Evolutionary conservation across 1,284 basidiomycete species (phyloP), one percentile per base, ranked within the genome.

Genomic region (Coniferiporia sulphurascens): DNA sequence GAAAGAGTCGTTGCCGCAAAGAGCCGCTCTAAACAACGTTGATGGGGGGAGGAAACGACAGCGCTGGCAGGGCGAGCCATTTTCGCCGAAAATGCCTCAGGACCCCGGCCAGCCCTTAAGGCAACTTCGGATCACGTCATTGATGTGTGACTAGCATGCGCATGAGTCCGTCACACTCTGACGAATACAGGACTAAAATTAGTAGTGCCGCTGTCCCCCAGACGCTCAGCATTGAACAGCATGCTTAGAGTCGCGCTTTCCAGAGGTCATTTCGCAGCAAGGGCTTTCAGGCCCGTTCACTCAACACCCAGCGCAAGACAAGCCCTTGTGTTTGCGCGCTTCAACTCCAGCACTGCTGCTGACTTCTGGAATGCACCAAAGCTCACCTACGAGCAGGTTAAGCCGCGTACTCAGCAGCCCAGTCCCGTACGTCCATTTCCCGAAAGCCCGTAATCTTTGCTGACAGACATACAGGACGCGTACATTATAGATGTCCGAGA

Each of bases 401-500:
- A 97, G 73, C 86, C 88, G 1, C 83, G 84, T 65, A 93, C 93
- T 0, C 73, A 86, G 67, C 86, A 85, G 66, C 96, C 96, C 0
- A 86, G 78, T 32, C 83, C 86, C 38, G 94, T 96, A 69, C 68
- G 89, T 78, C 4, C 22, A 27, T 15, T 41, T 15, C 9, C 17
- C 27, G 10, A 54, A 48, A 27, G 52, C 6, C 12, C 52, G 38
- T 56, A 32, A 34, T n/a, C 52, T 55, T 56, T 36, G 36, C 48
- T 45, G 56, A 54, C 43, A 27, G 57, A 41, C 34, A 43, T 45
- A 49, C 44, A 95, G 92, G 78, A 91, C 63, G 78, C 86, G n/a
- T 91, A 89, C 69, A 68, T 95, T 56, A 85, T 96, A 61, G 93
- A 99, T 72, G 95, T 99, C 6, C 87, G 97, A 35, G 97, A 99